phyloP scores from a whole-genome alignment of 2,329 filamentous ascomycete genomes.

The Karstenula rhodostoma region DNA sequence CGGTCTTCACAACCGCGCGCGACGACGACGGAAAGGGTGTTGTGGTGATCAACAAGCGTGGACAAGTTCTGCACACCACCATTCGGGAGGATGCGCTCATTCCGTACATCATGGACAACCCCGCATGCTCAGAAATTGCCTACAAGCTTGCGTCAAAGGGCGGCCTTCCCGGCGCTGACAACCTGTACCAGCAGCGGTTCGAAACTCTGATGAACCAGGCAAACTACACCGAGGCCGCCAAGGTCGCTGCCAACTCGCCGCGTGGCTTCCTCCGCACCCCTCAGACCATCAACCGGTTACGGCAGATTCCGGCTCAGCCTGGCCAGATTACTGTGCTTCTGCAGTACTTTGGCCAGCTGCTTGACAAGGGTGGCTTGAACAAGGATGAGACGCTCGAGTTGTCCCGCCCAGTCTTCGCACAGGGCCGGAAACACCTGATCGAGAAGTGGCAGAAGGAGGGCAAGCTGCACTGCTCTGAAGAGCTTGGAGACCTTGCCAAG shows the following conservation, averaged over 20 bases:
- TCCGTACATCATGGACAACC: slow-evolving; percentile 94
- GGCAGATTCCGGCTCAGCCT: slow-evolving; percentile 79
- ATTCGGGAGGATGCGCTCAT: slow-evolving; percentile 92
- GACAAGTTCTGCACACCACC: slow-evolving; percentile 92
- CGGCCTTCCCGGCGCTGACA: slow-evolving; percentile 91
- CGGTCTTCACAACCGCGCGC: slow-evolving; percentile 91
- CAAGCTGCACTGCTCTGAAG: slow-evolving; percentile 95
- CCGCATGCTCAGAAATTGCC: slow-evolving; percentile 89
- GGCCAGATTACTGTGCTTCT: slow-evolving; percentile 93
- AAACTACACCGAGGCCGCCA: slow-evolving; percentile 87
- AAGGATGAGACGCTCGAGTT: slow-evolving; percentile 93
- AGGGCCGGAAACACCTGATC: slow-evolving; percentile 92
- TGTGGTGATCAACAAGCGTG: slow-evolving; percentile 95
- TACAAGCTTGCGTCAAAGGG: slow-evolving; percentile 96
- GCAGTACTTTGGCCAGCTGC: slow-evolving; percentile 96
- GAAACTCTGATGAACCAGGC: slow-evolving; percentile 83
- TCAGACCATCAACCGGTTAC: slow-evolving; percentile 96
- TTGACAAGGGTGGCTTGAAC: slow-evolving; percentile 95
- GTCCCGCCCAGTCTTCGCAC: slow-evolving; percentile 87
- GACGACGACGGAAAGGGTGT: slow-evolving; percentile 88
- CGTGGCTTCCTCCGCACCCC: slow-evolving; percentile 93
- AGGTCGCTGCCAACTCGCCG: slow-evolving; percentile 95
- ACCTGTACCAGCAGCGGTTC: slow-evolving; percentile 91
- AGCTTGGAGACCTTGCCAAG: slow-evolving; percentile 92
- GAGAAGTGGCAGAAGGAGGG: slow-evolving; percentile 98